A percentile compares a stretch with the other conserved stretches of the same genome.
Evolutionary conservation across 345 rosid species (phyloP).

Genomic region (Syzygium aqueum): DNA sequence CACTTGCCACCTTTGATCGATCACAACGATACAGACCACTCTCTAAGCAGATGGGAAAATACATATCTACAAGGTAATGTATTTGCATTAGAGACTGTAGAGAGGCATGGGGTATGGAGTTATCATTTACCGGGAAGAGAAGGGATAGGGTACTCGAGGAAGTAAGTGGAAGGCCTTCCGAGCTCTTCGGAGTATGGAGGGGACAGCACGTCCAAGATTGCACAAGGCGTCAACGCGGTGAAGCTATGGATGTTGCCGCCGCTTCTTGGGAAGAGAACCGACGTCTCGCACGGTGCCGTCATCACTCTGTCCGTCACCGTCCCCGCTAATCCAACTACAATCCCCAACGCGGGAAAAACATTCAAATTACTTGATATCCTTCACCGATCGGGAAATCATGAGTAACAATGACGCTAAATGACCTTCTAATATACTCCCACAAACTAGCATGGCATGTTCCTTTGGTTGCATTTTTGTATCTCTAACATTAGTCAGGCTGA

Average conservation of each 20-base stretch:
- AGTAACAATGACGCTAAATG: not conserved
- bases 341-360: not conserved
- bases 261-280: constrained; percentile 29
- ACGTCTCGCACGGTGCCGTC: constrained; percentile 22
- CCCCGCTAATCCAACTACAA: constrained; percentile 29
- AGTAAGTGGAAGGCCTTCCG: constrained; percentile 38
- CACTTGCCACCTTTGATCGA: not conserved
- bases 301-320: constrained; percentile 14
- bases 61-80: not conserved
- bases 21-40: not conserved
- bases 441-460: not conserved
- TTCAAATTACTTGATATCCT: not conserved
- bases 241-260: constrained; percentile 46
- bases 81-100: accelerated
- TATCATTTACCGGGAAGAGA: constrained; percentile 16
- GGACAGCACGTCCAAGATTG: constrained; percentile 35
- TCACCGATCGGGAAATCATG: not conserved
- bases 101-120: not conserved
- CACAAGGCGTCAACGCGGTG: constrained; percentile 44
- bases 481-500: not conserved
- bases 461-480: not conserved
- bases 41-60: not conserved
- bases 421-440: not conserved
- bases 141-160: constrained; percentile 18
- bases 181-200: constrained; percentile 41